Evolutionary conservation across 495 filamentous ascomycete genomes (phyloP).

Genomic region (Penicillium dipodomyicola): DNA sequence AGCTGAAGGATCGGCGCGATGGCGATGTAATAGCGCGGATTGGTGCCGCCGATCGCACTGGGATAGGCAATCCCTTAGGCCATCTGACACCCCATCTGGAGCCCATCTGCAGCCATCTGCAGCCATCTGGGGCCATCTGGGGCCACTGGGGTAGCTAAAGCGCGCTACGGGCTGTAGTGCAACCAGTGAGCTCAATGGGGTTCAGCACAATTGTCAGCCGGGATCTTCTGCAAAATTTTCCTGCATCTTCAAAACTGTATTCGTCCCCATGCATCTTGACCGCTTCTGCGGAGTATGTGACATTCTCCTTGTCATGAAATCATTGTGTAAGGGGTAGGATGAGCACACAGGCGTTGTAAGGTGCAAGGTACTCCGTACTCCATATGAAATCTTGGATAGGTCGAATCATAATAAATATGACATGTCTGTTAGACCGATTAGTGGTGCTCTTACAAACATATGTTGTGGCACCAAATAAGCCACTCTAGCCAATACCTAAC

Average conservation of each 20-base stretch:
- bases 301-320: not conserved
- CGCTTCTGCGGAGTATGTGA: slow-evolving; percentile 3
- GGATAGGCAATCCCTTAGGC: slow-evolving; percentile 18
- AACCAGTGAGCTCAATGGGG: slow-evolving; percentile 24
- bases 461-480: too few relatives aligned
- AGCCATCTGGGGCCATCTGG: slow-evolving; percentile 19
- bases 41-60: slow-evolving; percentile 23
- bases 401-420: slow-evolving; percentile 2
- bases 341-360: not conserved
- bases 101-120: slow-evolving; percentile 12
- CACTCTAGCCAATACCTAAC: too few relatives aligned
- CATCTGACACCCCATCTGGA: slow-evolving; percentile 21
- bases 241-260: slow-evolving; percentile 3
- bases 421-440: not conserved
- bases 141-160: slow-evolving; percentile 11
- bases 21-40: slow-evolving; percentile 36
- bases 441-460: too few relatives aligned
- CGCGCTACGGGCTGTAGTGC: slow-evolving; percentile 28
- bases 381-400: not conserved
- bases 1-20: slow-evolving; percentile 32
- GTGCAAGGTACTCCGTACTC: not conserved
- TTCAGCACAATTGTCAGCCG: slow-evolving; percentile 30
- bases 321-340: not conserved
- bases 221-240: slow-evolving; percentile 16
- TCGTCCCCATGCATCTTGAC: slow-evolving; percentile 19